Base-by-base conservation (phyloP, 2,329 filamentous ascomycete species). In the Chaetomium sp. region DNA sequence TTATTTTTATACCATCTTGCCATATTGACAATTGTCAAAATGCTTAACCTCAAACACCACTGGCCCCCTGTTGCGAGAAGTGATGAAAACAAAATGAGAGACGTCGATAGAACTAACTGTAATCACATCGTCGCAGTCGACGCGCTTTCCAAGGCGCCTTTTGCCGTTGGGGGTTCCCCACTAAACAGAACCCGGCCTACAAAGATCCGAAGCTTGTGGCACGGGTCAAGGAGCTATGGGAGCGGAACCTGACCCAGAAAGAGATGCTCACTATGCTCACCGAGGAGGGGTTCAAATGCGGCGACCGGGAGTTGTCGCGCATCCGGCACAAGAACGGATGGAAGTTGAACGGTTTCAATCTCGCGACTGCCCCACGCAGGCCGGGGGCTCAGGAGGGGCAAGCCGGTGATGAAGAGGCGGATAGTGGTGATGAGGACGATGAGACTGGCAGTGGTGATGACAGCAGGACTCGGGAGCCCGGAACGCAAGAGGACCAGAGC, bases 111-210 rank as follows among this genome's bases (percentile, higher is more conserved):
- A 44, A 35, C 50, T 55, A 35, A 53, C 35, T 12, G 54, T 55
- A 38, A 33, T 38, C 11, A 8, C 19, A 6, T 10, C 19, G 19
- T 27, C 12, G 53, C 70, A 88, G 88, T 69, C 89, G 89, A 74
- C 84, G 88, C 58, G 85, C 86, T 44, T 89, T 86, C 59, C 87
- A 90, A 69, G 83, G 79, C 3, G 86, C 90, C 63, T 89, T 91
- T 71, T 86, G 84, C 66, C 78, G 82, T 68, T 94, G 89, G 89
- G 80, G 82, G 6, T 92, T 94, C 63, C 88, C 88, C 11, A 81
- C 79, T 56, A 89, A 89, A 68, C 84, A 88, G 62, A 84, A 85
- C 57, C 84, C 84, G 0, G 84, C 85, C 1, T 82, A 90, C 66
- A 87, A 87, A 65, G 86, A 90, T 67, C 74, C 77, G 11, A 75